These are phyloP conservation scores for Allium sativum DNA, from an alignment of 106 monocot species.

Conservation along the genomic window DNA sequence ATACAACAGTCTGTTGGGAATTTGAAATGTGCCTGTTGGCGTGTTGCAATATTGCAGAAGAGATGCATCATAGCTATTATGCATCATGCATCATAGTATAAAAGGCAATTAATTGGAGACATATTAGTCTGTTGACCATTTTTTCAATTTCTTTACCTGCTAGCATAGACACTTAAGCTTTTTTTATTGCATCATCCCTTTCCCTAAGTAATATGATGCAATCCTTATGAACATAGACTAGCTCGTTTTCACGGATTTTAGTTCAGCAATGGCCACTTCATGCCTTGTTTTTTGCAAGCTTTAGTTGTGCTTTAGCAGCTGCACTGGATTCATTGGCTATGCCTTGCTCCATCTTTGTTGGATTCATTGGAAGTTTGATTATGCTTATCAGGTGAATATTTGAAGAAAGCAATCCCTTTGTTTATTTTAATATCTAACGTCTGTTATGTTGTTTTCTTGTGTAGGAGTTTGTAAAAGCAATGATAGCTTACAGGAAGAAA, in stretches of 20 bases:
- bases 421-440: not conserved
- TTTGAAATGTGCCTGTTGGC: no score
- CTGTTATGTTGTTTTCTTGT: no score
- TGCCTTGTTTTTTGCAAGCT: constrained; percentile 18
- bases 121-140: constrained; percentile 14
- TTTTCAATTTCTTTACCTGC: constrained; percentile 14
- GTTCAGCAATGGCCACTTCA: constrained; percentile 12
- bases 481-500: constrained; percentile 67
- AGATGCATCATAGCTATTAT: no score
- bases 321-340: constrained; percentile 17
- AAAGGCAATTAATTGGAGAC: no score
- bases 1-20: no score
- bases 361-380: no score
- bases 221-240: constrained; percentile 2
- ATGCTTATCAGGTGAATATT: constrained; percentile 76
- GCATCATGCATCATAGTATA: no score
- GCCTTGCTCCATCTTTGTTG: constrained; percentile 20
- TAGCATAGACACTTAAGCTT: constrained; percentile 13
- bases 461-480: constrained; percentile 84
- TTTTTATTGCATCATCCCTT: constrained; percentile 12
- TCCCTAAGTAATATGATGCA: constrained; percentile 6
- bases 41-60: no score
- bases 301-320: constrained; percentile 16
- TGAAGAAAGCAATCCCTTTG: not conserved
- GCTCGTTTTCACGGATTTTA: constrained; percentile 16